Conservation (phyloP, 306 rosid genomes). For the Canavalia gladiata region DNA sequence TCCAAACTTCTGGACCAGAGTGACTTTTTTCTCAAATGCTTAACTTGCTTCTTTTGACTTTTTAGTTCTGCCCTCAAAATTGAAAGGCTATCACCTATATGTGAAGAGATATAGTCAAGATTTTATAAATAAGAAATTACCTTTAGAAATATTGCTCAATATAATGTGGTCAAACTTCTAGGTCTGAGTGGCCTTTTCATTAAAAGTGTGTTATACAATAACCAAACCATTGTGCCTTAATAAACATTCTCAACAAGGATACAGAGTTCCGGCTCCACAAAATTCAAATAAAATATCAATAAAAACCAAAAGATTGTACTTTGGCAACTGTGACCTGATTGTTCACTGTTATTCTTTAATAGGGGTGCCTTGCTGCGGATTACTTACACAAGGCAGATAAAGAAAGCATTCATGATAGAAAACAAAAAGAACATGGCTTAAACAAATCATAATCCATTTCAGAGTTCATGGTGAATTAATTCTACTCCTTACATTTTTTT, state of each 20-base stretch:
- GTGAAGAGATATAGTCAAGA: slow-evolving; percentile 33
- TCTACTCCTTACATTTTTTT: background rate
- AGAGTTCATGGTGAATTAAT: slow-evolving; percentile 9
- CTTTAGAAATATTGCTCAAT: slow-evolving; percentile 24
- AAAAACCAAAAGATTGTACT: slow-evolving; percentile 39
- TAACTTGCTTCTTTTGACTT: slow-evolving; percentile 77
- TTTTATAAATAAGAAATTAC: slow-evolving; percentile 11
- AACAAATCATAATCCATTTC: slow-evolving; percentile 29
- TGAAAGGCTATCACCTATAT: slow-evolving; percentile 67
- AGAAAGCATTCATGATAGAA: slow-evolving; percentile 28
- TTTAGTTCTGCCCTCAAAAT: slow-evolving; percentile 70
- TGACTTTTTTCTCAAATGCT: slow-evolving; percentile 81
- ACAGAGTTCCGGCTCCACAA: slow-evolving; percentile 19
- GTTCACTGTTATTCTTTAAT: background rate
- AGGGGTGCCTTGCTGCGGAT: background rate
- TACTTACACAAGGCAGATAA: slow-evolving; percentile 10
- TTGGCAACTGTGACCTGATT: slow-evolving; percentile 15
- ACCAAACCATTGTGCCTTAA: slow-evolving; percentile 1
- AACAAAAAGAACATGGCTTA: background rate
- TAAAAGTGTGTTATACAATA: slow-evolving; percentile 26
- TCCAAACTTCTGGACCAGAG: slow-evolving; percentile 90
- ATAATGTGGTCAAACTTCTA: slow-evolving; percentile 48
- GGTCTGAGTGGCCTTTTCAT: slow-evolving; percentile 65
- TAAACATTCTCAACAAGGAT: slow-evolving; percentile 17
- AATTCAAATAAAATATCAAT: slow-evolving; percentile 16